Conservation (phyloP, 2,329 filamentous ascomycete genomes). For the Colletotrichum cuscutae region DNA sequence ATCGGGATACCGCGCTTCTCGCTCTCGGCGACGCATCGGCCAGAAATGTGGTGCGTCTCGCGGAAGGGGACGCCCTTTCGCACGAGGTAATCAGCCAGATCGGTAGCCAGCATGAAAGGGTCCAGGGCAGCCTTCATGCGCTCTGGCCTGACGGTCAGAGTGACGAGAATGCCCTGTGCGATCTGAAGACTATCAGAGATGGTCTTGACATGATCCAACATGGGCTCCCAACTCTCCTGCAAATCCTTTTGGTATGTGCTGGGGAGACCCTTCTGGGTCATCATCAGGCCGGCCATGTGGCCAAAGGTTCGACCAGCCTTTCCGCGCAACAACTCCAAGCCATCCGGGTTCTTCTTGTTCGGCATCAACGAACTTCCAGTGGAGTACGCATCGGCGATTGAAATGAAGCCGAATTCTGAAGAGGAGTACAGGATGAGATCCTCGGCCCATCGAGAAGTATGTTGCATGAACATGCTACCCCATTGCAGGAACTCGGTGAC, state of each 20-base stretch:
- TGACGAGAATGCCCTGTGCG: conserved; percentile 82
- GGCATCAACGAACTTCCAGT: conserved; percentile 84
- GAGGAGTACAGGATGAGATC: conserved; percentile 88
- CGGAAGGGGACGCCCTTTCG: conserved; percentile 79
- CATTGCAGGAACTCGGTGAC: conserved; percentile 85
- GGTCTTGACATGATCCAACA: conserved; percentile 86
- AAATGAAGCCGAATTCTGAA: conserved; percentile 80
- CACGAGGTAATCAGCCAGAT: conserved; percentile 73
- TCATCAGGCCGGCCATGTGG: conserved; percentile 83
- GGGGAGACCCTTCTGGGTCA: conserved; percentile 76
- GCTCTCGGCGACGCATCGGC: conserved; percentile 74
- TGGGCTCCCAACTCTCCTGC: conserved; percentile 88
- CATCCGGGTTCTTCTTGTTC: conserved; percentile 86
- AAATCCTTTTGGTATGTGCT: conserved; percentile 92
- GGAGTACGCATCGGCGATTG: conserved; percentile 81
- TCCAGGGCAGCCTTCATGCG: conserved; percentile 84
- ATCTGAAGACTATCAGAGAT: conserved; percentile 85
- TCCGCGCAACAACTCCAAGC: conserved; percentile 76
- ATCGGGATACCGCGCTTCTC: conserved; percentile 63
- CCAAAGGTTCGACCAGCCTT: conserved; percentile 83
- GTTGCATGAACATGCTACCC: conserved; percentile 80
- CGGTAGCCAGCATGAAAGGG: conserved; percentile 84
- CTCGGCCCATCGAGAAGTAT: conserved; percentile 84
- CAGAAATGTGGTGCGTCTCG: conserved; percentile 83
- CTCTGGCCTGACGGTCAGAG: conserved; percentile 74